Base-by-base conservation (phyloP, 2,329 filamentous ascomycete genomes). In the Trichophyton mentagrophytes region DNA sequence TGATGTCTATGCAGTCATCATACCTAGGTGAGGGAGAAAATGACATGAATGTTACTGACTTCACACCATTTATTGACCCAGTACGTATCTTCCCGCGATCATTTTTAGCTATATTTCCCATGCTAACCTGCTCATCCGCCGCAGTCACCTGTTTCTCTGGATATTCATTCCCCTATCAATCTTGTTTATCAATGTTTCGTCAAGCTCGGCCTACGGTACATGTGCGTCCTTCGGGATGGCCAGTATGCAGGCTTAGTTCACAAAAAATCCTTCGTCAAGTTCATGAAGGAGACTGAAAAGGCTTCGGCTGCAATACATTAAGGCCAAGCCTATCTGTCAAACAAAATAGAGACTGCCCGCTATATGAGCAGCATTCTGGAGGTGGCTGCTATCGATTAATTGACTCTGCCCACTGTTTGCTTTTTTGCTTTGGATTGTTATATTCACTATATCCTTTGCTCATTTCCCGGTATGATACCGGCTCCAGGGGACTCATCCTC, bases 261-360 rank as follows among this genome's bases (percentile, higher is more conserved):
- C 74, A 97, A 97, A 78, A 99, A 99, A 78, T 86, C 85, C 3
- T 97, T 99, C 77, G 92, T 96, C 62, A 91, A 89, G 73, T 96
- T 95, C 71, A 87, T 95, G 74, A 89, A 91, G 66, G 87, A 95
- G 47, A 61, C 38, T 8, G 60, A 62, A 25, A 62, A 64, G 42
- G 30, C 55, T 55, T 33, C 30, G 5, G 30, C 51, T 27, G 7
- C 30, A 7, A n/a, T 33, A 33, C 51, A 33, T 9, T 33, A 15
- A 55, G 1, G 11, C 15, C n/a, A 55, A 15, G 6, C 13, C 11
- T 53, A 30, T 15, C n/a, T n/a, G 15, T 44, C 15, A 20, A 44
- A n/a, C 15, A 44, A 51, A 25, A 27, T 15, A 27, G 22, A 47
- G 17, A 22, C 11, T 13, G 6, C 11, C 15, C 46, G 3, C 9